phyloP scores from a whole-genome alignment of 495 filamentous ascomycete species.

The Penicillium maclennaniae region DNA sequence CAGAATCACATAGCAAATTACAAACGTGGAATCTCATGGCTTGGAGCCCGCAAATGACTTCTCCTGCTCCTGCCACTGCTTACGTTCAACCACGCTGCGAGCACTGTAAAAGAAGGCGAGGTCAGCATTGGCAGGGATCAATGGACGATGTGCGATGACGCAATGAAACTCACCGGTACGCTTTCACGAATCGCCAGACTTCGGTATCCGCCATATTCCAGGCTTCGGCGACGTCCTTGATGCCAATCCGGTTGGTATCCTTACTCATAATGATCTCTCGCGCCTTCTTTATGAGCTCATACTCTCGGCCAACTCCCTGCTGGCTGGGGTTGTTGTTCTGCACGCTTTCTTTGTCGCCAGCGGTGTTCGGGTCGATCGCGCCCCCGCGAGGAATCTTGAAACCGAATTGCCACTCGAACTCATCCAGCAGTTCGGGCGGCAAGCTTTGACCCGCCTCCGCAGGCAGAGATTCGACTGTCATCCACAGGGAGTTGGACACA shows the following conservation, averaged over 20 bases:
- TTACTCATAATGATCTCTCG: conserved; percentile 47
- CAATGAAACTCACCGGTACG: conserved; percentile 46
- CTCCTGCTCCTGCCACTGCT: conserved; percentile 47
- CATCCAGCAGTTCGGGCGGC: conserved; percentile 44
- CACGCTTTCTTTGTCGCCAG: conserved; percentile 45
- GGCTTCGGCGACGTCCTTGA: conserved; percentile 69
- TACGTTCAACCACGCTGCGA: conserved; percentile 42
- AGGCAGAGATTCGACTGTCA: conserved; percentile 66
- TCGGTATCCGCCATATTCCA: conserved; percentile 95
- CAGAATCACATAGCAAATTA: conserved; percentile 15
- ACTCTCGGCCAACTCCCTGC: conserved; percentile 51
- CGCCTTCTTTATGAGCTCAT: conserved; percentile 58
- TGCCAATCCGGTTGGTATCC: conserved; percentile 26
- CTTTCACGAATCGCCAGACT: conserved; percentile 85
- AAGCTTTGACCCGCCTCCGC: conserved; percentile 40
- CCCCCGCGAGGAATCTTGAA: conserved; percentile 66
- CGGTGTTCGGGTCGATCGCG: conserved; percentile 49
- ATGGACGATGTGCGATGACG: not conserved
- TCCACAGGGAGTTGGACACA: conserved; percentile 65
- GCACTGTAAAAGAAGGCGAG: conserved; percentile 23
- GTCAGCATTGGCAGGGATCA: conserved; percentile 5
- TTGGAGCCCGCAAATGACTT: conserved; percentile 36
- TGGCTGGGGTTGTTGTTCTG: conserved; percentile 43
- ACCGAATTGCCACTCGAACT: conserved; percentile 86
- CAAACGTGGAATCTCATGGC: conserved; percentile 9